phyloP scores from a whole-genome alignment of 345 rosid species.

The Gossypium australe region DNA sequence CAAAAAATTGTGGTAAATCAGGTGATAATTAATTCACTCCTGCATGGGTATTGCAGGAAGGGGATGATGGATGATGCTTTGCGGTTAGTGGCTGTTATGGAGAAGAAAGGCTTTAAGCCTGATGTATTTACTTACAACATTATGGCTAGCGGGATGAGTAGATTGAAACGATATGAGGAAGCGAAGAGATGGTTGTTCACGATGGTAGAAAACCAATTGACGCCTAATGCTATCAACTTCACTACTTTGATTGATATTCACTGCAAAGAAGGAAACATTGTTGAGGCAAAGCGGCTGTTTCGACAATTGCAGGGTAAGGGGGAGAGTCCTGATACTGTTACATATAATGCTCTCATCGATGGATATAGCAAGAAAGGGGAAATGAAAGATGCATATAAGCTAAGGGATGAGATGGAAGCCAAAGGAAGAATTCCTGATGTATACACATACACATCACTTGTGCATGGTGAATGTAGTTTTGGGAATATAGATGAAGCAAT shows the following conservation, averaged over 20 bases:
- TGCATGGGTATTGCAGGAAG: constrained; percentile 61
- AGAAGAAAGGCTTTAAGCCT: constrained; percentile 58
- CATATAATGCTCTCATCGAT: constrained; percentile 65
- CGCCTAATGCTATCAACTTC: constrained; percentile 49
- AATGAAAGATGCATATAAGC: constrained; percentile 54
- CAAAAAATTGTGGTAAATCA: constrained; percentile 41
- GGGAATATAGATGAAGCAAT: constrained; percentile 63
- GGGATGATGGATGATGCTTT: constrained; percentile 74
- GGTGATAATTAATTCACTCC: constrained; percentile 61
- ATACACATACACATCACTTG: constrained; percentile 69
- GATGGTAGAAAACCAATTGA: constrained; percentile 49
- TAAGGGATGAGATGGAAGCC: constrained; percentile 52
- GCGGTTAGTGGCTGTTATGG: constrained; percentile 44
- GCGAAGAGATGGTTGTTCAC: constrained; percentile 58
- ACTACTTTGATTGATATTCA: constrained; percentile 67
- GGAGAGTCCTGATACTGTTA: constrained; percentile 40
- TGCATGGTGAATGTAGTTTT: constrained; percentile 67
- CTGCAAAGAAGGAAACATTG: constrained; percentile 77
- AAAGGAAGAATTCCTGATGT: constrained; percentile 44
- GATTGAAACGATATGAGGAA: constrained; percentile 50
- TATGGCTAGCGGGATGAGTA: constrained; percentile 57
- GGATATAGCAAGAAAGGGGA: constrained; percentile 64
- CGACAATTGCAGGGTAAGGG: constrained; percentile 54
- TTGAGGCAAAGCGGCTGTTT: constrained; percentile 65
- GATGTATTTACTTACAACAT: constrained; percentile 59